These are phyloP conservation scores for Cornus florida DNA, from an alignment of 148 eudicot genomes.

Conservation along the genomic window DNA sequence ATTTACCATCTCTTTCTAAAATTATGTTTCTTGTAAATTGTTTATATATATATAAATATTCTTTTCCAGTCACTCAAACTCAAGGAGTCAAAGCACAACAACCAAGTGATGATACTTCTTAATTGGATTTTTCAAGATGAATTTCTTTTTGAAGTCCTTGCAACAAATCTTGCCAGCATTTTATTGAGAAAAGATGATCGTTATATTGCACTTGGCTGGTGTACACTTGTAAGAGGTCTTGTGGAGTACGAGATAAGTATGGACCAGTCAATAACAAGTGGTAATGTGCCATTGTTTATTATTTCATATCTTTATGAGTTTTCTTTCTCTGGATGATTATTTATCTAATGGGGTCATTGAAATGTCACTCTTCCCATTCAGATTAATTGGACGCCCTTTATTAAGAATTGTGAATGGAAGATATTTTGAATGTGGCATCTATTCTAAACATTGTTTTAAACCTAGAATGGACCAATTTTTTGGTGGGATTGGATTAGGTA, in stretches of 20 bases:
- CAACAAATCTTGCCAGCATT: conserved; percentile 45
- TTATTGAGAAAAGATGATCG: conserved; percentile 61
- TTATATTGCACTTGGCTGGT: conserved; percentile 78
- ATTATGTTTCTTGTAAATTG: not conserved
- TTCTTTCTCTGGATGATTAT: not conserved
- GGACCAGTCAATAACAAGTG: conserved; percentile 35
- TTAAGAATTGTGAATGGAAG: not conserved
- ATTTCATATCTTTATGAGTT: not conserved
- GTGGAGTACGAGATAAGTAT: conserved; percentile 50
- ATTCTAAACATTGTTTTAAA: not conserved
- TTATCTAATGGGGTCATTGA: not conserved
- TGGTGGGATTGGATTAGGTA: not conserved
- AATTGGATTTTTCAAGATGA: conserved; percentile 85
- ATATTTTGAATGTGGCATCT: not conserved
- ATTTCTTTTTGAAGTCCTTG: conserved; percentile 45
- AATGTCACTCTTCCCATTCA: not conserved
- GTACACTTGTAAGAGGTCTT: conserved; percentile 59
- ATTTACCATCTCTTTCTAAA: not conserved
- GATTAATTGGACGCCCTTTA: not conserved
- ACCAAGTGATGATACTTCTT: conserved; percentile 57
- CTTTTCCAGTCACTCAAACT: conserved; percentile 41
- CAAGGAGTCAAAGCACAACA: conserved; percentile 46
- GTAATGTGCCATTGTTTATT: conserved; percentile 26
- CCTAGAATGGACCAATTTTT: not conserved
- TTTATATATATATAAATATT: conserved; percentile 1